phyloP scores from a whole-genome alignment of 352 stramenopile species.

The Phytopythium aichiense region DNA sequence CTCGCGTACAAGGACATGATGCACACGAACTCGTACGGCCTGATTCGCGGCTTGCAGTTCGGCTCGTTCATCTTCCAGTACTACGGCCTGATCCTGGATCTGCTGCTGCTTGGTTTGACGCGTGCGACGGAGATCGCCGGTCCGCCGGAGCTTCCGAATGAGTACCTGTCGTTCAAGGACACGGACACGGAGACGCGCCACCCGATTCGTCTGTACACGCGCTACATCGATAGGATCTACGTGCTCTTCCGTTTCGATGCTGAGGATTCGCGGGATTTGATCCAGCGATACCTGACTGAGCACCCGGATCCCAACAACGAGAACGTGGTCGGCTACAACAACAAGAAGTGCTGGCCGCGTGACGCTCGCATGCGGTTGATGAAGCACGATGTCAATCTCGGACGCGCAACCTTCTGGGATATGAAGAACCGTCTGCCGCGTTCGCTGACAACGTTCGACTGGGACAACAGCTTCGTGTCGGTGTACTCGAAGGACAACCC shows the following conservation, averaged over 20 bases:
- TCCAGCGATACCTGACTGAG: slow-evolving; percentile 99
- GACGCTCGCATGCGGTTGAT: slow-evolving; percentile 99
- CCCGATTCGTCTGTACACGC: slow-evolving; percentile 99
- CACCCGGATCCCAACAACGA: slow-evolving; percentile 99
- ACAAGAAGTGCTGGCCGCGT: slow-evolving; percentile 99
- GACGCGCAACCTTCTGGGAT: slow-evolving; percentile 99
- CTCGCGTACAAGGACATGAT: slow-evolving; percentile 99
- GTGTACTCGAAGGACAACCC: slow-evolving; percentile 99
- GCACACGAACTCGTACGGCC: slow-evolving; percentile 99
- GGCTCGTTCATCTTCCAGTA: slow-evolving; percentile 98
- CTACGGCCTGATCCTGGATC: slow-evolving; percentile 98
- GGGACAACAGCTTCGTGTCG: slow-evolving; percentile 99
- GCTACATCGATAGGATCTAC: slow-evolving; percentile 99
- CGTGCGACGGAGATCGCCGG: slow-evolving; percentile 98
- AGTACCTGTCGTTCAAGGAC: slow-evolving; percentile 98
- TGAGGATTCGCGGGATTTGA: slow-evolving; percentile 98
- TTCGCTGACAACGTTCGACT: slow-evolving; percentile 98
- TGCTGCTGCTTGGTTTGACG: slow-evolving; percentile 97
- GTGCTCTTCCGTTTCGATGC: slow-evolving; percentile 99
- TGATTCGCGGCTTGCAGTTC: slow-evolving; percentile 99
- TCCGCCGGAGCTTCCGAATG: slow-evolving; percentile 96
- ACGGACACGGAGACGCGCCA: slow-evolving; percentile 96
- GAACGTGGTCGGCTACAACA: slow-evolving; percentile 99
- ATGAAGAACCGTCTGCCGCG: slow-evolving; percentile 99
- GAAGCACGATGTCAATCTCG: slow-evolving; percentile 99